Evolutionary conservation across 2,329 filamentous ascomycete species (phyloP).

Genomic region (Nigrospora oryzae): DNA sequence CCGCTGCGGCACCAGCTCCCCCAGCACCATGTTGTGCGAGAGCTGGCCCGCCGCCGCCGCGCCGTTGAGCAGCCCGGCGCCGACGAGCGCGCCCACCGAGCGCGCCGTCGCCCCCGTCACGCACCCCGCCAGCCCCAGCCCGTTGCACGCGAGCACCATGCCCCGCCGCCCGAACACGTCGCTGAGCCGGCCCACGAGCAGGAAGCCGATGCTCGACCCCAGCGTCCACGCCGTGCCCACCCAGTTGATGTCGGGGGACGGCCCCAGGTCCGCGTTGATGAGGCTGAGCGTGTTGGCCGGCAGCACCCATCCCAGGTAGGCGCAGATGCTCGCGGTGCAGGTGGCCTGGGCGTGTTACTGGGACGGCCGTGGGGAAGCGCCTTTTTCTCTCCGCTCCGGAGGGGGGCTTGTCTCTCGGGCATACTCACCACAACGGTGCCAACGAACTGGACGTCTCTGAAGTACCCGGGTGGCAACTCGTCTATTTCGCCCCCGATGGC

Average conservation of each 20-base stretch:
- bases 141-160: slow-evolving; percentile 24
- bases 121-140: slow-evolving; percentile 26
- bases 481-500: slow-evolving; percentile 31
- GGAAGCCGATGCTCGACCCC: slow-evolving; percentile 14
- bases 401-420: neutral
- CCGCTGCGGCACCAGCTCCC: slow-evolving; percentile 34
- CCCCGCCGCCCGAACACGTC: slow-evolving; percentile 34
- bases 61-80: slow-evolving; percentile 26
- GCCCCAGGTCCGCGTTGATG: slow-evolving; percentile 5
- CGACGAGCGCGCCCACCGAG: slow-evolving; percentile 26
- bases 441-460: slow-evolving; percentile 27
- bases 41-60: slow-evolving; percentile 30
- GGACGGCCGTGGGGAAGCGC: no score
- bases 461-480: slow-evolving; percentile 31
- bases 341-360: slow-evolving; percentile 14
- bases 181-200: slow-evolving; percentile 30
- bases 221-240: slow-evolving; percentile 16
- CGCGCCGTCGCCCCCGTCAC: slow-evolving; percentile 25
- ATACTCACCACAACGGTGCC: slow-evolving; percentile 26
- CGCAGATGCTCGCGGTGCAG: slow-evolving; percentile 22
- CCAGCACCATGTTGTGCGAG: slow-evolving; percentile 30
- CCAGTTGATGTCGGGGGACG: slow-evolving; percentile 19
- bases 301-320: slow-evolving; percentile 25
- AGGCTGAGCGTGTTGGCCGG: slow-evolving; percentile 22
- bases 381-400: no score